A percentile compares a stretch with the other conserved stretches of the same genome.
Evolutionary conservation across 192 early-diverging fungal species (phyloP).

Genomic region (Entophlyctis luteolus): DNA sequence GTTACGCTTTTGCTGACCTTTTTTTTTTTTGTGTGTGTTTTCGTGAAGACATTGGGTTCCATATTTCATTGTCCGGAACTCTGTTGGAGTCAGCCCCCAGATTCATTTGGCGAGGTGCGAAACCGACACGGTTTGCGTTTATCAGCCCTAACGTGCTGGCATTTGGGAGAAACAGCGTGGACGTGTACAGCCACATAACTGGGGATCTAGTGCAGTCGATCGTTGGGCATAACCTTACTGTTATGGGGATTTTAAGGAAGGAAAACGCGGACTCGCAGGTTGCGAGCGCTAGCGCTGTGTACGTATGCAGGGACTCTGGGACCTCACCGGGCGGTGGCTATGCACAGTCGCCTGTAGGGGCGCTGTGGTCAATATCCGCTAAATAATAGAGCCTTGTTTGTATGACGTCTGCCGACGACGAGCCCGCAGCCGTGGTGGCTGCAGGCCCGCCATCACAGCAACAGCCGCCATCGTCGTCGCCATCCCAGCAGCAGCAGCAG

Average conservation of each 20-base stretch:
- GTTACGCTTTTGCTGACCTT: background rate
- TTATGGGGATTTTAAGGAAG: background rate
- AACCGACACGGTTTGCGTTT: constrained; percentile 61
- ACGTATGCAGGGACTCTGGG: too few relatives aligned
- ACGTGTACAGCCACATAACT: constrained; percentile 78
- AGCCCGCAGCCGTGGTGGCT: too few relatives aligned
- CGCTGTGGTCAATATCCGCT: too few relatives aligned
- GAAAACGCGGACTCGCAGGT: too few relatives aligned
- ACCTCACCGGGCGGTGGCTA: too few relatives aligned
- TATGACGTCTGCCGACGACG: too few relatives aligned
- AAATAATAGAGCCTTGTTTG: too few relatives aligned
- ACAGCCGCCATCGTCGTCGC: too few relatives aligned
- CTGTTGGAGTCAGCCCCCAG: constrained; percentile 48
- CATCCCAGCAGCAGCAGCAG: too few relatives aligned
- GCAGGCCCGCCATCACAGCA: too few relatives aligned
- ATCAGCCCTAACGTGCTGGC: constrained; percentile 83
- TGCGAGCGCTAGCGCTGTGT: too few relatives aligned
- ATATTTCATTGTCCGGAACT: constrained; percentile 81
- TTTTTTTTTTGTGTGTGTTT: background rate
- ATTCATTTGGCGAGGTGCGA: constrained; percentile 76
- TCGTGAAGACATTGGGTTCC: constrained; percentile 68
- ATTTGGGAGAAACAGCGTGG: constrained; percentile 81
- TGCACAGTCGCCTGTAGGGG: too few relatives aligned
- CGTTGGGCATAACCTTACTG: constrained; percentile 49
- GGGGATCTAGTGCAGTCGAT: constrained; percentile 68